Evolutionary conservation across 2,329 filamentous ascomycete genomes (phyloP), one percentile per base, ranked within the genome.

Genomic region (Penicillium sp.): DNA sequence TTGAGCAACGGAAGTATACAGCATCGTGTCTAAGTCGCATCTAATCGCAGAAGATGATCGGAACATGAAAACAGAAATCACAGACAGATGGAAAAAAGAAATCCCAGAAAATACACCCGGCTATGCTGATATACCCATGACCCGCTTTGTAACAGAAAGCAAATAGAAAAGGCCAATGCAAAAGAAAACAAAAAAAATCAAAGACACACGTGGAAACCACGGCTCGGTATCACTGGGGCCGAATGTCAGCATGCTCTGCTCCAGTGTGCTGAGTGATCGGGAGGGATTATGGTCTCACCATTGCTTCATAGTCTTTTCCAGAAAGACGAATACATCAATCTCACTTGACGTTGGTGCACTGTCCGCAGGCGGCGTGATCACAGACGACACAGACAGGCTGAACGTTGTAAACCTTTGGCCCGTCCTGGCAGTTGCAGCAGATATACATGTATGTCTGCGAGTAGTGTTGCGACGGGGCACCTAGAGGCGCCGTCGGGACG

Each of bases 391-490:
- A 75, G 18, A 33, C 40, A 2, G 67, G 61, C 39, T 75, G 69
- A 27, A 53, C 39, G 10, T 68, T 58, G 54, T 57, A 74, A 35
- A 72, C 55, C 46, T 74, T 74, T 0, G 72, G 72, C 0, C 72
- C 72, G 38, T 74, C 71, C 1, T 61, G 35, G 52, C 72, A 75
- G 4, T 52, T 1, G 63, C 72, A 75, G 61, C 72, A 75, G 48
- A 70, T 63, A 41, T 71, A 75, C 55, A 71, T 59, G 46, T 64
- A 55, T 9, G 60, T 64, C 1, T 54, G 25, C 22, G 44, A 35
- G 44, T 59, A 54, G 39, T 44, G 31, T 8, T 51, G 53, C 14
- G 18, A 39, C 3, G 22, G 7, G 5, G 40, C 36, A 3, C 25
- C 16, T 7, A 48, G 40, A 10, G 41, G 35, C 16, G 38, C 20